Evolutionary conservation across 2,329 filamentous ascomycete species (phyloP).

Genomic region (Bipolaris bicolor): DNA sequence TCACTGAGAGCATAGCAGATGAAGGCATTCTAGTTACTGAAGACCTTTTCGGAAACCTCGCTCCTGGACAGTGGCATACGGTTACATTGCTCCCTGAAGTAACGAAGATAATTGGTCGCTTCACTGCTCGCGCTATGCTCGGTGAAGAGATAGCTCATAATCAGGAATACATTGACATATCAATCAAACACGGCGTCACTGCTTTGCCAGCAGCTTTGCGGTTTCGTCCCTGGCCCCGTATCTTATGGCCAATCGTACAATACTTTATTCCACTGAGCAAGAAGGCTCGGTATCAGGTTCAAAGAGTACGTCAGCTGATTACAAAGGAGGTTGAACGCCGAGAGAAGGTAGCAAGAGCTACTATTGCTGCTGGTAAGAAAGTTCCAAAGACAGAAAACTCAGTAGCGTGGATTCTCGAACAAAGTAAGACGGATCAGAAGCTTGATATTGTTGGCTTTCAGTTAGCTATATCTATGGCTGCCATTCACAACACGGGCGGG

Average conservation of each 20-base stretch:
- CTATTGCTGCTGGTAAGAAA: background rate
- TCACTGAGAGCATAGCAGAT: background rate
- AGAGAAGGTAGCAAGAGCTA: background rate
- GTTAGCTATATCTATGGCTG: background rate
- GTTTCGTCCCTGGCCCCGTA: background rate
- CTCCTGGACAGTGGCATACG: background rate
- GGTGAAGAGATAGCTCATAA: background rate
- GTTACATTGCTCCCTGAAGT: background rate
- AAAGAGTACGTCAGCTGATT: background rate
- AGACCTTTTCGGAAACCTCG: background rate
- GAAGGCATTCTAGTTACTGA: background rate
- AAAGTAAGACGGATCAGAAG: background rate
- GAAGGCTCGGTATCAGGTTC: background rate
- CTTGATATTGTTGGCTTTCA: background rate
- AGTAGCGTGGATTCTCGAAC: background rate
- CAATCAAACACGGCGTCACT: background rate
- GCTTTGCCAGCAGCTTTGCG: background rate
- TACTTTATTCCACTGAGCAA: background rate
- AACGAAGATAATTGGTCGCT: slow-evolving; percentile 1
- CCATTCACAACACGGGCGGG: background rate
- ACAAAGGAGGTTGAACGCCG: background rate
- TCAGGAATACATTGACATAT: background rate
- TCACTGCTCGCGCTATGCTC: background rate
- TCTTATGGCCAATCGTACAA: background rate
- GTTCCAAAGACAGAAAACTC: background rate